Evolutionary conservation across 495 filamentous ascomycete genomes (phyloP).

Genomic region (Melanomma pulvis-pyrius): DNA sequence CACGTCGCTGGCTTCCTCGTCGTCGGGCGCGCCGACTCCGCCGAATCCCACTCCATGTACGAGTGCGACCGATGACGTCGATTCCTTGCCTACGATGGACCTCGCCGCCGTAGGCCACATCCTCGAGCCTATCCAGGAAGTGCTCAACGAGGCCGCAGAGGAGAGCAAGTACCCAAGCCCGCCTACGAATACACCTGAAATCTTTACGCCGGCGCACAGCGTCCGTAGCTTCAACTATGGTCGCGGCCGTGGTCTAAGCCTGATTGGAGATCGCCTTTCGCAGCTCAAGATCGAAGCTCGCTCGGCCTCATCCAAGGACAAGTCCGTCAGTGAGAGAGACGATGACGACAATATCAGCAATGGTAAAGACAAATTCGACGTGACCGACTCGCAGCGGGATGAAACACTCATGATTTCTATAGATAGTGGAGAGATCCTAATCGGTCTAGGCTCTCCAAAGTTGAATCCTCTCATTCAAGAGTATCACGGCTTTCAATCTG

Average conservation of each 20-base stretch:
- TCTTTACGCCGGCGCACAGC: conserved; percentile 17
- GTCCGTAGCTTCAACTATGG: neutral
- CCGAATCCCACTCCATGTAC: conserved; percentile 19
- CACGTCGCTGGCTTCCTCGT: conserved; percentile 8
- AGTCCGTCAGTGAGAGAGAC: neutral
- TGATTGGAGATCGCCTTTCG: conserved; percentile 19
- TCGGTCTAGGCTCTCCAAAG: conserved; percentile 12
- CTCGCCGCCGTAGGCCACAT: conserved; percentile 17
- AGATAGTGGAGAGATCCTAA: neutral
- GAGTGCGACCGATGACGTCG: neutral
- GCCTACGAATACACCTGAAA: conserved; percentile 33
- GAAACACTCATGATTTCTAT: neutral
- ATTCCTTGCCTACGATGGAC: neutral
- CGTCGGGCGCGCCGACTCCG: conserved; percentile 12
- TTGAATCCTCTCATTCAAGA: conserved; percentile 14
- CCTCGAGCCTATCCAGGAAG: conserved; percentile 24
- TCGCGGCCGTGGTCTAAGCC: conserved; percentile 16
- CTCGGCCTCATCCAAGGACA: neutral
- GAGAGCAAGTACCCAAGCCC: conserved; percentile 25
- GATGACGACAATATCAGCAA: neutral
- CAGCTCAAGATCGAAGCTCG: conserved; percentile 12
- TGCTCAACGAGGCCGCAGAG: conserved; percentile 26
- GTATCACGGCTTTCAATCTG: conserved; percentile 6
- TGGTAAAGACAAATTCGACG: neutral
- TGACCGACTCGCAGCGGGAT: neutral